These are phyloP conservation scores for Xanthoceras sorbifolium DNA, from an alignment of 345 rosid species.

Conservation along the genomic window DNA sequence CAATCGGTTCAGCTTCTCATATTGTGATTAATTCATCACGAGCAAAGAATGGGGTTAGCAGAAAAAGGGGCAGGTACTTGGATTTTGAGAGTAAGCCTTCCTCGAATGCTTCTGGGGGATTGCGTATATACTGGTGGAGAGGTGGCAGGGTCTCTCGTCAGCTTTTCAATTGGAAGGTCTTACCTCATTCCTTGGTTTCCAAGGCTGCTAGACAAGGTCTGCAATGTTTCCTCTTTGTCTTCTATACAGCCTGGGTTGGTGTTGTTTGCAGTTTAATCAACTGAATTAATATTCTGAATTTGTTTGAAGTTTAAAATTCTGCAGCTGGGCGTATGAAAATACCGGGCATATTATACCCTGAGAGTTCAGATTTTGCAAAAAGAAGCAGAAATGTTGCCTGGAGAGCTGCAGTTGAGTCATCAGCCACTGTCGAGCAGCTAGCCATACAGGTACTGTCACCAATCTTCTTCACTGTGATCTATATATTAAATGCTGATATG, in stretches of 20 bases:
- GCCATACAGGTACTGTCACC: conserved; percentile 69
- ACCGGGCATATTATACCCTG: conserved; percentile 80
- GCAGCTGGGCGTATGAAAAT: conserved; percentile 80
- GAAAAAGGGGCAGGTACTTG: conserved; percentile 51
- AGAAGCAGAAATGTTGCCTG: conserved; percentile 80
- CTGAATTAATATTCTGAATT: conserved; percentile 39
- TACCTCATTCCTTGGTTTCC: conserved; percentile 62
- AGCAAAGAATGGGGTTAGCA: conserved; percentile 65
- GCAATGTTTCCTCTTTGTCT: conserved; percentile 31
- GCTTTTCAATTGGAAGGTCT: conserved; percentile 81
- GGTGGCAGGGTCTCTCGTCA: conserved; percentile 84
- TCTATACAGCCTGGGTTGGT: conserved; percentile 4
- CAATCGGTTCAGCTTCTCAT: conserved; percentile 79
- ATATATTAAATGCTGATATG: neutral
- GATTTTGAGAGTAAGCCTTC: conserved; percentile 56
- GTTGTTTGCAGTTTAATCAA: conserved; percentile 24
- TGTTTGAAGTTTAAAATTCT: conserved; percentile 47
- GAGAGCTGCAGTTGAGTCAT: conserved; percentile 94
- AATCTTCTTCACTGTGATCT: neutral
- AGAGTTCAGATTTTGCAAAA: conserved; percentile 78
- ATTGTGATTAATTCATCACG: conserved; percentile 55
- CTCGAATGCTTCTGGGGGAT: conserved; percentile 58
- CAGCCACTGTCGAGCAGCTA: conserved; percentile 76
- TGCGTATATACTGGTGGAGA: conserved; percentile 90
- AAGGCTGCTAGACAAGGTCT: conserved; percentile 97